A percentile compares a stretch with the other conserved stretches of the same genome.
phyloP scores from a whole-genome alignment of 2,329 filamentous ascomycete genomes.

The Teratosphaeriaceae sp. region DNA sequence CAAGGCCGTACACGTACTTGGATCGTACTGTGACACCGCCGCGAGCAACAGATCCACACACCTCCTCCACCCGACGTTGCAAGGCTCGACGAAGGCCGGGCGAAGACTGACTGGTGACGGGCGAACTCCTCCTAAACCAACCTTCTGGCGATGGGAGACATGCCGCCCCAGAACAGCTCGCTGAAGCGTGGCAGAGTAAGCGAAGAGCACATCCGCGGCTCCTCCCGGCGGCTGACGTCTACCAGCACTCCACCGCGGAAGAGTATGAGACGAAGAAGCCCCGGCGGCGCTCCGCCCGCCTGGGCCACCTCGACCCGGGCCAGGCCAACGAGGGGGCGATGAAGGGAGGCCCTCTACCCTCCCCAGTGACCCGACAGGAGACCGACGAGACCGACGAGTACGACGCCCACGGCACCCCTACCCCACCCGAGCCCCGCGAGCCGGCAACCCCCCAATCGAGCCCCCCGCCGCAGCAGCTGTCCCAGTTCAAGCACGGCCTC shows the following conservation, averaged over 20 bases:
- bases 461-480: conserved; percentile 16
- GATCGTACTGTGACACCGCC: too few relatives aligned
- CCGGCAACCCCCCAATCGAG: conserved; percentile 37
- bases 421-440: conserved; percentile 38
- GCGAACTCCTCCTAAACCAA: too few relatives aligned
- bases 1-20: too few relatives aligned
- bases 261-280: conserved; percentile 71
- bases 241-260: conserved; percentile 60
- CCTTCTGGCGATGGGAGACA: conserved; percentile 12
- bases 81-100: too few relatives aligned
- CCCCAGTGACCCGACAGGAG: conserved; percentile 66
- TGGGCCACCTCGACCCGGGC: conserved; percentile 37
- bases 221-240: conserved; percentile 16
- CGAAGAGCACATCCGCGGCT: conserved; percentile 5
- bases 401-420: conserved; percentile 65
- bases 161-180: conserved; percentile 62
- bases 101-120: too few relatives aligned
- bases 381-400: conserved; percentile 55
- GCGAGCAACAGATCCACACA: too few relatives aligned
- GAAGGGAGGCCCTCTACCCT: conserved; percentile 66
- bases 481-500: conserved; percentile 35
- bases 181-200: conserved; percentile 73
- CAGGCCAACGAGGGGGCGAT: conserved; percentile 30
- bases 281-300: conserved; percentile 67
- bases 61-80: too few relatives aligned